phyloP scores from a whole-genome alignment of 2,329 filamentous ascomycete species.

The Fusarium irregulare region DNA sequence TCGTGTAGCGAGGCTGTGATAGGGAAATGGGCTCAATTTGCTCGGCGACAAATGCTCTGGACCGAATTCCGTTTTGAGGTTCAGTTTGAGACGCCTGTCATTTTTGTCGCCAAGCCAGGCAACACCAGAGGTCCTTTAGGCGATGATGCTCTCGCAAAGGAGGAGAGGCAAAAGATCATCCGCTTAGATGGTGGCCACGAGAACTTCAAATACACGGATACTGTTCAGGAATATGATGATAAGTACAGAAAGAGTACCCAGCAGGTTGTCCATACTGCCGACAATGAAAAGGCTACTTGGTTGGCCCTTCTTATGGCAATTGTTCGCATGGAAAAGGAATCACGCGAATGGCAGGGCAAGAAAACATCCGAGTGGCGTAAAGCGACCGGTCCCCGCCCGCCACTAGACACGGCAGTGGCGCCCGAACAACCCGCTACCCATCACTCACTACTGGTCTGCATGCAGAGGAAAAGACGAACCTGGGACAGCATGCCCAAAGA shows the following conservation, averaged over 20 bases:
- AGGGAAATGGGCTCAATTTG: conserved; percentile 53
- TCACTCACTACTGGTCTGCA: conserved; percentile 35
- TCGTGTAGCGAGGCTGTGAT: conserved; percentile 54
- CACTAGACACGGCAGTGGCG: not conserved
- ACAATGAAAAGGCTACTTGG: conserved; percentile 42
- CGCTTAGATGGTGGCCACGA: conserved; percentile 21
- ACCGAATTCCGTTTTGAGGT: conserved; percentile 58
- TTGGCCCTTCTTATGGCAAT: conserved; percentile 36
- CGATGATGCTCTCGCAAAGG: conserved; percentile 18
- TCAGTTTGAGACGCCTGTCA: conserved; percentile 55
- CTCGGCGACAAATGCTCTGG: conserved; percentile 49
- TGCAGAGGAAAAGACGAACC: conserved; percentile 39
- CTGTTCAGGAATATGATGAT: conserved; percentile 29
- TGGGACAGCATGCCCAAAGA: conserved; percentile 43
- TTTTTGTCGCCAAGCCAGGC: conserved; percentile 54
- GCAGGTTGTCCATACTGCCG: conserved; percentile 36
- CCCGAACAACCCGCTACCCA: conserved; percentile 1
- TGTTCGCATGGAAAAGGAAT: conserved; percentile 39
- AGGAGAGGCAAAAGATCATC: conserved; percentile 35
- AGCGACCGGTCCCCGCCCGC: conserved; percentile 19
- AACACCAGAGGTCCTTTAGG: conserved; percentile 50
- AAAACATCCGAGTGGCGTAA: conserved; percentile 28
- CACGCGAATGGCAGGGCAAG: conserved; percentile 36
- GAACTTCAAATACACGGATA: conserved; percentile 36
- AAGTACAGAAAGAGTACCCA: conserved; percentile 33